Percentiles rank a stretch among this genome's conserved stretches.
Evolutionary conservation across 768 basidiomycete genomes (phyloP).

Genomic region (Ramaria sp.): DNA sequence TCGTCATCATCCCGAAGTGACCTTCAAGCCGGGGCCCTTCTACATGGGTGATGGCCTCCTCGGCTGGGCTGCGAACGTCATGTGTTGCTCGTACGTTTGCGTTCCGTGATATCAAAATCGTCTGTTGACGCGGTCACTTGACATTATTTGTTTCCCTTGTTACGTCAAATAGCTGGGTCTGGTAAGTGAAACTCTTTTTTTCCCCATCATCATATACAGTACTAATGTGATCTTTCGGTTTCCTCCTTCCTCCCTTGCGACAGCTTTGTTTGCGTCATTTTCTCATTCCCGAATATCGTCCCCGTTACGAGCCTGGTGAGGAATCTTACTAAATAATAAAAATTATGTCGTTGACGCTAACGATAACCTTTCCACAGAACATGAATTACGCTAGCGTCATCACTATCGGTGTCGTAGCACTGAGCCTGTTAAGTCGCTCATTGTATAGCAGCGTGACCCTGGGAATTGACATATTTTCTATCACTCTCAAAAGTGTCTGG

Average conservation of each 20-base stretch:
- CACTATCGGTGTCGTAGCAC: slow-evolving; percentile 38
- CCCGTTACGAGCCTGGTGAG: slow-evolving; percentile 45
- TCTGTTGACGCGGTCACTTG: no score
- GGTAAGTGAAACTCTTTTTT: slow-evolving; percentile 22
- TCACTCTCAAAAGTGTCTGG: slow-evolving; percentile 29
- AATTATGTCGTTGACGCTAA: background rate
- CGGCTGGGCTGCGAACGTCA: slow-evolving; percentile 48
- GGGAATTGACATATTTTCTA: slow-evolving; percentile 2
- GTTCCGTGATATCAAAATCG: no score
- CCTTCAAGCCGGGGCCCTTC: slow-evolving; percentile 80
- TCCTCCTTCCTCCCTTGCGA: background rate
- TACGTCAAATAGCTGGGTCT: slow-evolving; percentile 37
- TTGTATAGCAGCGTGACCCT: background rate
- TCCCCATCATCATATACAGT: no score
- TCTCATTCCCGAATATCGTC: slow-evolving; percentile 55
- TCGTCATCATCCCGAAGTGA: slow-evolving; percentile 66
- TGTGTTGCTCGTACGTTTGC: slow-evolving; percentile 40
- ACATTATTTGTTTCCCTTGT: no score
- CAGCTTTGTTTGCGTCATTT: slow-evolving; percentile 49
- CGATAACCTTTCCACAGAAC: slow-evolving; percentile 22
- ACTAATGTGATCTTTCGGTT: no score
- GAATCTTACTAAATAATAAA: no score
- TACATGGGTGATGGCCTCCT: slow-evolving; percentile 65
- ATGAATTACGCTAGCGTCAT: slow-evolving; percentile 81
- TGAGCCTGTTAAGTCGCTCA: slow-evolving; percentile 31